Evolutionary conservation across 73 alveolate genomes (phyloP).

Genomic region (Paramecium caudatum): DNA sequence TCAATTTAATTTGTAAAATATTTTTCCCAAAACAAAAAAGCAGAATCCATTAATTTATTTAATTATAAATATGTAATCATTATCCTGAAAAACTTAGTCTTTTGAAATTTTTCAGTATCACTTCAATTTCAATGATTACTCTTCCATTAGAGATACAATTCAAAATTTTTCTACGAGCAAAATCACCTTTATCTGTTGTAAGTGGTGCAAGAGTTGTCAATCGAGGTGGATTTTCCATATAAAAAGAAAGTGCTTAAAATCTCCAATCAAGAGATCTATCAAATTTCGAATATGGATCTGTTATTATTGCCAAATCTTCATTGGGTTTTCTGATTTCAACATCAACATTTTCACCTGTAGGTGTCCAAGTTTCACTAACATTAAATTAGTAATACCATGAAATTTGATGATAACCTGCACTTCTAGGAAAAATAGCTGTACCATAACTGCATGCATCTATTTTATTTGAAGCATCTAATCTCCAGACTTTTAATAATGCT

Average conservation of each 20-base stretch:
- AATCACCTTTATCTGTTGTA: conserved; percentile 68
- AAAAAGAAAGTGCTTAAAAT: conserved; percentile 55
- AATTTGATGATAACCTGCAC: conserved; percentile 85
- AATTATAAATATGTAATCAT: not conserved
- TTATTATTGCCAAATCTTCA: conserved; percentile 75
- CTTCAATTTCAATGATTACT: conserved; percentile 77
- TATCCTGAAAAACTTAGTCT: conserved; percentile 66
- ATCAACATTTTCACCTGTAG: conserved; percentile 89
- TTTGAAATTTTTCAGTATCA: conserved; percentile 15
- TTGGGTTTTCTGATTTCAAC: conserved; percentile 85
- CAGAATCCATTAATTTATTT: conserved; percentile 31
- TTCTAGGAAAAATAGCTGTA: conserved; percentile 80
- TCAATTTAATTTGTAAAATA: conserved; percentile 49
- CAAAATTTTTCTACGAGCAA: conserved; percentile 69
- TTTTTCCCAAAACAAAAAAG: conserved; percentile 54
- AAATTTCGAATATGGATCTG: conserved; percentile 45
- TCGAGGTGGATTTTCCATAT: conserved; percentile 67
- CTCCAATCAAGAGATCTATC: conserved; percentile 68
- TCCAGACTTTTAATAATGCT: conserved; percentile 83
- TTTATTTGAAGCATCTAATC: conserved; percentile 91
- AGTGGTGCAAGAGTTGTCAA: conserved; percentile 54
- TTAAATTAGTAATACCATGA: conserved; percentile 82
- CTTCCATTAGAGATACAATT: conserved; percentile 78
- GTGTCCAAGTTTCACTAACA: conserved; percentile 91
- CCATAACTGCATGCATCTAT: conserved; percentile 90